Evolutionary conservation across 1,284 basidiomycete genomes (phyloP).

Genomic region (Boletus nobilissimus): DNA sequence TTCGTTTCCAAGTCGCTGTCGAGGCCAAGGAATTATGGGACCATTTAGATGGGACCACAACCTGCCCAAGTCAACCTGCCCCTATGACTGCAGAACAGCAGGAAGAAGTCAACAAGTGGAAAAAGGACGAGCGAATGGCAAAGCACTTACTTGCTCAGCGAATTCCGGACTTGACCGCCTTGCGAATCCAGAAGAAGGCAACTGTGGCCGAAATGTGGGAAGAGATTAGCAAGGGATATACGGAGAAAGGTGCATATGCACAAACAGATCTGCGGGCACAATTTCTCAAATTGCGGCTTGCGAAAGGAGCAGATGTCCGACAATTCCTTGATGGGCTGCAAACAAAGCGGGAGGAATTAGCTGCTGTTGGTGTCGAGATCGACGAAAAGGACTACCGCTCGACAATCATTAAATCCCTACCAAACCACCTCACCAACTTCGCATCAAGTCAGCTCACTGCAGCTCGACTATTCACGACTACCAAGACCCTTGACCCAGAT

Average conservation of each 20-base stretch:
- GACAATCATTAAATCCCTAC: background rate
- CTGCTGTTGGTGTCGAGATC: background rate
- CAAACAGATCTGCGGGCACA: background rate
- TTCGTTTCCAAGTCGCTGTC: constrained; percentile 1
- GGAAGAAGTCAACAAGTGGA: background rate
- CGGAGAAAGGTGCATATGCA: background rate
- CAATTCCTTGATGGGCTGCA: background rate
- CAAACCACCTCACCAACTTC: background rate
- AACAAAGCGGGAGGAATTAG: background rate
- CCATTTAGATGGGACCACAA: background rate
- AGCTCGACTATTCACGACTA: background rate
- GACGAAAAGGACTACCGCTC: background rate
- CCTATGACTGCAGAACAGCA: background rate
- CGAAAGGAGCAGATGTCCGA: background rate
- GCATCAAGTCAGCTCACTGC: background rate
- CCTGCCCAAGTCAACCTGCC: background rate
- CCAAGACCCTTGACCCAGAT: background rate
- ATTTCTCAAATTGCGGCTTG: background rate
- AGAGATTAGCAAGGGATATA: background rate
- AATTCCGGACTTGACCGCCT: background rate
- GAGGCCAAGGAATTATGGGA: background rate
- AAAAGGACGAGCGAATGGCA: background rate
- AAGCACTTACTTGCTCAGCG: background rate
- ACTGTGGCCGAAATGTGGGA: background rate
- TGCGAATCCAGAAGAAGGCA: background rate